phyloP scores from a whole-genome alignment of 2,329 filamentous ascomycete species.

The Penicillium italicum region DNA sequence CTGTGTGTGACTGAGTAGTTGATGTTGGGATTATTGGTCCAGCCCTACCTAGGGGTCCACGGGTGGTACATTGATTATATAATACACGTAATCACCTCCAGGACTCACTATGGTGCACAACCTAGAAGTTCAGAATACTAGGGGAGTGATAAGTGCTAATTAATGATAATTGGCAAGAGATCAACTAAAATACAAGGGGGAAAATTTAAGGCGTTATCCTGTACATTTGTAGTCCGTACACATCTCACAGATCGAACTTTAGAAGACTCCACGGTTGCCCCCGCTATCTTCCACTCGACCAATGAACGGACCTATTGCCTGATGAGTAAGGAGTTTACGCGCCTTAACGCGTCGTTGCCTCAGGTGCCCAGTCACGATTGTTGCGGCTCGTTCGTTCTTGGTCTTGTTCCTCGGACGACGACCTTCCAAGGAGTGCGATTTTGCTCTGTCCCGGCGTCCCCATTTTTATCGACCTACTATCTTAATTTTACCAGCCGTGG shows the following conservation, averaged over 20 bases:
- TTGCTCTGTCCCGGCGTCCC: constrained; percentile 22
- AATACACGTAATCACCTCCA: too few relatives aligned
- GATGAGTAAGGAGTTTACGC: constrained; percentile 12
- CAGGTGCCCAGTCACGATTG: constrained; percentile 19
- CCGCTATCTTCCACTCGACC: not conserved
- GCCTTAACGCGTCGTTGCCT: constrained; percentile 30
- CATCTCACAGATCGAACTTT: constrained; percentile 1
- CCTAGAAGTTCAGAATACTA: too few relatives aligned
- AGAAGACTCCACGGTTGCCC: not conserved
- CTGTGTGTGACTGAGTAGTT: too few relatives aligned
- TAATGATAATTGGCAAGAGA: too few relatives aligned
- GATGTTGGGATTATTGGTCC: too few relatives aligned
- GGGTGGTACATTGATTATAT: too few relatives aligned
- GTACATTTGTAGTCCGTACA: not conserved
- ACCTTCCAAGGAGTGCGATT: constrained; percentile 25
- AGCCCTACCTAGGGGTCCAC: too few relatives aligned
- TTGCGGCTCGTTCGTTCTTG: constrained; percentile 24
- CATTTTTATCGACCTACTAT: constrained; percentile 16
- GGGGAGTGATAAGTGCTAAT: too few relatives aligned
- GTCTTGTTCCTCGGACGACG: constrained; percentile 38
- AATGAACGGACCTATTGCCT: constrained; percentile 2
- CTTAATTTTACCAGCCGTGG: constrained; percentile 12
- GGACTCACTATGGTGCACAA: too few relatives aligned
- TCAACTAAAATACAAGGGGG: too few relatives aligned
- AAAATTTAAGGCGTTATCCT: too few relatives aligned